phyloP scores from a whole-genome alignment of 2,329 filamentous ascomycete genomes.

The Thielaviopsis cerberus region DNA sequence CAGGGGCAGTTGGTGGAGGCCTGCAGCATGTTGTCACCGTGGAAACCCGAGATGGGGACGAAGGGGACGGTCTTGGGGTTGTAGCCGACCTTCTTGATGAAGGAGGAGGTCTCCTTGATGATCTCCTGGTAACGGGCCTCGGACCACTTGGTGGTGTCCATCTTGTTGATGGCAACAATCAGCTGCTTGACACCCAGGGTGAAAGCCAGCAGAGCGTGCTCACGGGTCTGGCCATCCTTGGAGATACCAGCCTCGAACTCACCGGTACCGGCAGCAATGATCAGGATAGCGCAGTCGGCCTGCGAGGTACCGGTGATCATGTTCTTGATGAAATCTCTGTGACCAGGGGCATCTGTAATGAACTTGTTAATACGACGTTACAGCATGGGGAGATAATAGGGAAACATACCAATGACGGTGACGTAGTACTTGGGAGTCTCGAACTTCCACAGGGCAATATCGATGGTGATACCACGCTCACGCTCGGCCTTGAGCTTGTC shows the following conservation, averaged over 20 bases:
- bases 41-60: conserved; percentile 99
- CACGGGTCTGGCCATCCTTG: conserved; percentile 99
- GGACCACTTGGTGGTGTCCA: conserved; percentile 98
- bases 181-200: conserved; percentile 99
- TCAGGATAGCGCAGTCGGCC: conserved; percentile 98
- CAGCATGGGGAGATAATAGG: not conserved
- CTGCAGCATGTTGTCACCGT: conserved; percentile 99
- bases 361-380: not conserved
- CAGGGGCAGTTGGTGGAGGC: conserved; percentile 85
- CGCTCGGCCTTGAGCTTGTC: conserved; percentile 99
- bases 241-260: conserved; percentile 99
- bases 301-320: conserved; percentile 99
- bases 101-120: conserved; percentile 99
- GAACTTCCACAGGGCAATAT: conserved; percentile 99
- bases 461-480: conserved; percentile 99
- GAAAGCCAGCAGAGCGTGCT: conserved; percentile 99
- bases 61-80: conserved; percentile 98
- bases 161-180: conserved; percentile 99
- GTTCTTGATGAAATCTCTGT: conserved; percentile 99
- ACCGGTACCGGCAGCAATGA: conserved; percentile 99
- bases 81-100: conserved; percentile 99
- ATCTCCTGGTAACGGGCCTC: conserved; percentile 95
- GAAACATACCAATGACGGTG: conserved; percentile 73
- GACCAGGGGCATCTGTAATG: conserved; percentile 74
- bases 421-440: conserved; percentile 96